A percentile compares a stretch with the other conserved stretches of the same genome.
Evolutionary conservation across 176 grass and related monocot genomes (phyloP).

Genomic region (Aegilops speltoides): DNA sequence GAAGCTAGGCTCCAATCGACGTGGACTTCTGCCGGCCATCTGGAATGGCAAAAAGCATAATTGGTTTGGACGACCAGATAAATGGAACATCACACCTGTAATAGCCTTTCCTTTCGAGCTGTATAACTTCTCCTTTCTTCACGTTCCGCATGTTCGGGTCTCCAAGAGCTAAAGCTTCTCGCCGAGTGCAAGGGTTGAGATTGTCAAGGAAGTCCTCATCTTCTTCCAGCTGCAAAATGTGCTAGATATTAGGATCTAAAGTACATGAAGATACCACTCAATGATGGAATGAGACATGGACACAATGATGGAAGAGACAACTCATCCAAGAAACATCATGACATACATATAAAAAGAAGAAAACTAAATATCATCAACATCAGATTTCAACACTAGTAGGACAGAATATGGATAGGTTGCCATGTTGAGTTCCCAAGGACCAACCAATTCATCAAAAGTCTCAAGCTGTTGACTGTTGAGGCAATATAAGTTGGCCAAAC

Average conservation of each 20-base stretch:
- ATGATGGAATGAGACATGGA: neutral
- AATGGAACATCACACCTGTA: slow-evolving; percentile 86
- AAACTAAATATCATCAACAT: neutral
- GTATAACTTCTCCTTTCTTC: slow-evolving; percentile 82
- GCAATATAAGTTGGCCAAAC: neutral
- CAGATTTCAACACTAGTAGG: slow-evolving; percentile 2
- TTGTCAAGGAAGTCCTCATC: slow-evolving; percentile 67
- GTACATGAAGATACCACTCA: neutral
- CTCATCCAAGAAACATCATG: neutral
- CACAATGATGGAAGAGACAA: neutral
- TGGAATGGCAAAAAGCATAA: slow-evolving; percentile 84
- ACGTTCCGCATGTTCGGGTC: slow-evolving; percentile 75
- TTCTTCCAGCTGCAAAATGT: slow-evolving; percentile 68
- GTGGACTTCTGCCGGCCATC: slow-evolving; percentile 66
- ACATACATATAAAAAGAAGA: neutral
- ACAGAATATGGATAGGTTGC: neutral
- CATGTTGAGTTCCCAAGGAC: neutral
- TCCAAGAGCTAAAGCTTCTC: slow-evolving; percentile 69
- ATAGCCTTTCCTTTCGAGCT: slow-evolving; percentile 94
- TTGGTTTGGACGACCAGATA: slow-evolving; percentile 56
- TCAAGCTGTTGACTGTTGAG: neutral
- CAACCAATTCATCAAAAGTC: neutral
- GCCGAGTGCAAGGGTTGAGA: slow-evolving; percentile 67
- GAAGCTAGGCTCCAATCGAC: neutral
- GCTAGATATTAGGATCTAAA: neutral